These are phyloP conservation scores for Ammopiptanthus mongolicus DNA, from an alignment of 306 rosid species.

Conservation along the genomic window DNA sequence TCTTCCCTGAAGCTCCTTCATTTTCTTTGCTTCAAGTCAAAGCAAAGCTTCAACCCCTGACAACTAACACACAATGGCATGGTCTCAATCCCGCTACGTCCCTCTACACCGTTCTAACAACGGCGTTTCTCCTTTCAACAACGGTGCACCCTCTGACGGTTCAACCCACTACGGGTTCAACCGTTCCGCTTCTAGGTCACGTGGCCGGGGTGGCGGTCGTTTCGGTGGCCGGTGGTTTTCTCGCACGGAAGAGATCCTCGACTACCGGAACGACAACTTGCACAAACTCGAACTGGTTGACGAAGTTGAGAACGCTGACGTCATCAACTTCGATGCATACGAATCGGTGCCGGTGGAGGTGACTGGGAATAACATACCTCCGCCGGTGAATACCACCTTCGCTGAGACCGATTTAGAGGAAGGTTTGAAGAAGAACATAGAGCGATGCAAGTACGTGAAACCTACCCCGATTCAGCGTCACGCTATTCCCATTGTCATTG, in stretches of 20 bases:
- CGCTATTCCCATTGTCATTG: slow-evolving; percentile 62
- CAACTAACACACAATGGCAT: slow-evolving; percentile 28
- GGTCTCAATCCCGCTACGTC: slow-evolving; percentile 30
- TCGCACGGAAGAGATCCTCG: neutral
- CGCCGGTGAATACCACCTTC: slow-evolving; percentile 47
- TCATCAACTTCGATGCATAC: slow-evolving; percentile 70
- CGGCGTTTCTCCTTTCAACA: neutral
- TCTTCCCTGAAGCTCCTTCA: too few species aligned
- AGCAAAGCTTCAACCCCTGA: neutral
- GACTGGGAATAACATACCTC: slow-evolving; percentile 57
- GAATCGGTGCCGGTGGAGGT: slow-evolving; percentile 75
- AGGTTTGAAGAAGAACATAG: slow-evolving; percentile 44
- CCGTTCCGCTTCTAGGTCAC: neutral
- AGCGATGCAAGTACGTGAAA: slow-evolving; percentile 74
- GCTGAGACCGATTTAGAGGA: slow-evolving; percentile 55
- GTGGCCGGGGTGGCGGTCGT: slow-evolving; percentile 7
- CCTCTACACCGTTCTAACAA: slow-evolving; percentile 35
- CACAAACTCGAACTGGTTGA: neutral
- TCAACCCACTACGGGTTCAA: neutral
- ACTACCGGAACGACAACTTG: neutral
- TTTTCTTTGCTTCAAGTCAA: neutral
- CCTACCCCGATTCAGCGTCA: slow-evolving; percentile 87
- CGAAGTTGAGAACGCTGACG: neutral
- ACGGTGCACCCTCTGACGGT: neutral
- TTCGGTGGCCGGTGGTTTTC: neutral